A percentile compares a stretch with the other conserved stretches of the same genome.
These are phyloP conservation scores for Lagenidium sp. DNA, from an alignment of 352 stramenopile genomes.

Conservation along the genomic window DNA sequence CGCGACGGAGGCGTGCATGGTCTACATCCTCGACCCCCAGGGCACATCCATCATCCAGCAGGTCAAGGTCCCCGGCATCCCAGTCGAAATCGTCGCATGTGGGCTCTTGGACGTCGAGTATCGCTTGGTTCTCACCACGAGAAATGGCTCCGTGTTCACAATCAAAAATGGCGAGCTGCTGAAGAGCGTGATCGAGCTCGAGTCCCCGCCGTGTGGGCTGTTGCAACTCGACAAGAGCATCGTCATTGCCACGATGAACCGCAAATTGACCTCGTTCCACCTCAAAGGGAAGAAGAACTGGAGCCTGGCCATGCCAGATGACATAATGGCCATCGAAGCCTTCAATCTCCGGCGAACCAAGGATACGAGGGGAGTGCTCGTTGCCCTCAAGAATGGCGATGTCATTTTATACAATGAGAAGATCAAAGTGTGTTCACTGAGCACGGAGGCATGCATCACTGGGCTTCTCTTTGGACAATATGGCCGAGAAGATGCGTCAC, in stretches of 20 bases:
- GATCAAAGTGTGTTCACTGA: slow-evolving; percentile 68
- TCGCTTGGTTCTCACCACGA: slow-evolving; percentile 78
- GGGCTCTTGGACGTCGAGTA: slow-evolving; percentile 80
- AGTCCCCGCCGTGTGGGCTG: slow-evolving; percentile 62
- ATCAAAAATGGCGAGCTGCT: slow-evolving; percentile 89
- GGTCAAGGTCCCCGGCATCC: slow-evolving; percentile 54
- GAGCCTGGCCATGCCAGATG: slow-evolving; percentile 75
- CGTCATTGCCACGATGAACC: slow-evolving; percentile 83
- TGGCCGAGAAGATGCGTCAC: slow-evolving; percentile 78
- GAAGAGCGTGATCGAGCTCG: slow-evolving; percentile 82
- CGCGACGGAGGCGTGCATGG: slow-evolving; percentile 74
- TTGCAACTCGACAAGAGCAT: slow-evolving; percentile 80
- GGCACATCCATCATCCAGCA: slow-evolving; percentile 64
- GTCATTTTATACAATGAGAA: slow-evolving; percentile 88
- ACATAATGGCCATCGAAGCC: slow-evolving; percentile 75
- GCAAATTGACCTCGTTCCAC: slow-evolving; percentile 81
- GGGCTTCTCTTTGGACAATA: slow-evolving; percentile 84
- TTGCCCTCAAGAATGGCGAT: slow-evolving; percentile 79
- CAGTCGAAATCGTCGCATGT: slow-evolving; percentile 66
- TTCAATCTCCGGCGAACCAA: slow-evolving; percentile 68
- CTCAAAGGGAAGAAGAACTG: slow-evolving; percentile 90
- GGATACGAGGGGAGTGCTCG: slow-evolving; percentile 68
- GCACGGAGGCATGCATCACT: slow-evolving; percentile 54
- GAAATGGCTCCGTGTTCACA: slow-evolving; percentile 81
- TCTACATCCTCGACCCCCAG: slow-evolving; percentile 70